Base-by-base conservation (phyloP, 1,284 basidiomycete species). In the Malassezia japonica region DNA sequence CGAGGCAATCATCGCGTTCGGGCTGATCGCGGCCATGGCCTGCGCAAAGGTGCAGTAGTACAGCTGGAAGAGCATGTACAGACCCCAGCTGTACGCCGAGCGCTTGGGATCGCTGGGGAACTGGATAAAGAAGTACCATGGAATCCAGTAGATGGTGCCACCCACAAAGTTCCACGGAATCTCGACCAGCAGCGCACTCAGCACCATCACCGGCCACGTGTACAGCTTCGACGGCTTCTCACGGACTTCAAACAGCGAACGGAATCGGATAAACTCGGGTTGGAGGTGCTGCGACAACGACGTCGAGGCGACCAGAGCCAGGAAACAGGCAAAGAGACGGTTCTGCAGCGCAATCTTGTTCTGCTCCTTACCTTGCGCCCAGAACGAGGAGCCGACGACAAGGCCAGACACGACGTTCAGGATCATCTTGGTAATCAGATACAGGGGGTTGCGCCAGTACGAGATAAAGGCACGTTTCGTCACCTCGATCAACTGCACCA, bases 141-240 rank as follows among this genome's bases (percentile, higher is more conserved):
- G 64, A 6, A 71, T 48, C 60, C 65, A 70, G 55, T 62, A 70
- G n/a, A 68, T 45, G n/a, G 66, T 67, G 3, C 59, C 70, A 23
- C 60, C 58, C 2, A 70, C 16, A 6, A 64, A 21, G 51, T 66
- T 64, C 63, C 65, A 73, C 6, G 65, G 63, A 2, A 71, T 57
- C 42, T 64, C 62, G 6, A 62, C 56, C 1, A 70, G 48, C 10
- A 68, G 24, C 2, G 68, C 68, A 34, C 69, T 56, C 0, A 64
- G 60, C 15, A 62, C 54, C 47, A 57, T 56, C 6, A 63, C 59
- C 2, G 62, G 78, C 88, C 88, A 91, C 38, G 81, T 81, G 75
- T 89, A 91, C 67, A 86, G 86, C 65, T 83, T 80, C 60, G 83
- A 84, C 0, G 83, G 78, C 1, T 81, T 79, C 72, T 87, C 85